These are phyloP conservation scores for Colletotrichum ledebouriae DNA, from an alignment of 2,329 filamentous ascomycete species.

Conservation along the genomic window DNA sequence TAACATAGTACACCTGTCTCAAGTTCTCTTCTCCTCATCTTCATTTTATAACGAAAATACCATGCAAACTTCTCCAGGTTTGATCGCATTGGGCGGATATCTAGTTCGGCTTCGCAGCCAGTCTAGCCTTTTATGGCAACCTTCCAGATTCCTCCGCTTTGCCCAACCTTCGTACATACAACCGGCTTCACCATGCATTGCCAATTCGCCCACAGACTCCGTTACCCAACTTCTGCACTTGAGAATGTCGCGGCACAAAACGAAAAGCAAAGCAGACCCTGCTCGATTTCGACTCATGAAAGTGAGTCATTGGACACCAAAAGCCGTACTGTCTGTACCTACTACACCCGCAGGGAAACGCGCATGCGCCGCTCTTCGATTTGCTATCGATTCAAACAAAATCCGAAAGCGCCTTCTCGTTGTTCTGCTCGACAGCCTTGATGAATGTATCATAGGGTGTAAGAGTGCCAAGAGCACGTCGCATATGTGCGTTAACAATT, in stretches of 20 bases:
- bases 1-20: constrained; percentile 4
- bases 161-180: constrained; percentile 11
- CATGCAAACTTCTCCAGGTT: constrained; percentile 12
- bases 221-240: constrained; percentile 8
- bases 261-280: background rate
- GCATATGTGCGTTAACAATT: constrained; percentile 89
- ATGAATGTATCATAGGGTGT: constrained; percentile 89
- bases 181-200: background rate
- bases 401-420: constrained; percentile 65
- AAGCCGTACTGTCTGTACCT: constrained; percentile 30
- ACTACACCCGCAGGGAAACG: background rate
- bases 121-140: constrained; percentile 39
- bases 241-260: constrained; percentile 25
- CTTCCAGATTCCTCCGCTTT: constrained; percentile 25
- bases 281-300: constrained; percentile 5
- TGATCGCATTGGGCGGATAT: constrained; percentile 37
- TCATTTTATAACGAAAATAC: constrained; percentile 1
- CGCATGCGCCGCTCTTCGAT: background rate
- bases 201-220: constrained; percentile 28
- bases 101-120: constrained; percentile 40
- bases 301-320: constrained; percentile 7
- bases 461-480: constrained; percentile 86
- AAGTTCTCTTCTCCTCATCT: constrained; percentile 1
- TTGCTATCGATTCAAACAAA: constrained; percentile 48
- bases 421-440: constrained; percentile 72